Base-by-base conservation (phyloP, 352 stramenopile genomes). In the Pythium sp. region DNA sequence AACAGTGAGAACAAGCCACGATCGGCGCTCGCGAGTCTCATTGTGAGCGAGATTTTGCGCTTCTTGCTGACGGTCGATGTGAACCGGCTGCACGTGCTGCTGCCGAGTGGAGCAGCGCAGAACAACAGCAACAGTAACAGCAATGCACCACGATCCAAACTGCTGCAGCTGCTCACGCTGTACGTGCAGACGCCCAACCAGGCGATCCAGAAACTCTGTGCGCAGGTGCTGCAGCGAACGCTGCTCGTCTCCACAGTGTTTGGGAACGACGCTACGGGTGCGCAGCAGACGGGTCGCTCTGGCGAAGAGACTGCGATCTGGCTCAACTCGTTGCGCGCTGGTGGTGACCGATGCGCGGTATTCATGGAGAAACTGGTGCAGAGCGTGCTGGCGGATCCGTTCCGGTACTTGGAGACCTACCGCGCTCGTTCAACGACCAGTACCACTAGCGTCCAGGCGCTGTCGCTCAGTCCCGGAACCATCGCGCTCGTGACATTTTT, bases 31-130 rank as follows among this genome's bases (percentile, higher is more conserved):
- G 73, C 77, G 26, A 79, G 74, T 18, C 70, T 92, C 18, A 84
- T 92, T 49, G 72, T 89, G 30, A 86, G 84, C 46, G 86, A 94
- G 61, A 81, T 94, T 53, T 68, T 96, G 46, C 82, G 75, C 12
- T 87, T 93, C 53, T 67, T 96, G 26, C 69, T 89, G 2, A 74
- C 72, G 9, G 73, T 93, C 46, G 87, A 94, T 49, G 69, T 72
- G 26, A 72, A 70, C 30, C 84, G 86, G 1, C 72, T 96, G 18
- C 72, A 72, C 1, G 90, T 91, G 49, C 75, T 96, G 26, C 66
- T 88, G 5, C 69, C 73, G 5, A 70, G 64, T 1, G 62, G 66
- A 0, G 24, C 32, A 0, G 24, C 32, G 0, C 69, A 73, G 28
- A 72, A 64, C 57, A 65, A 65, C 30, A 56, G 22, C 14, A 76